A percentile compares a stretch with the other conserved stretches of the same genome.
phyloP scores from a whole-genome alignment of 805 yeast genomes.

The Candida xiaguanensis region DNA sequence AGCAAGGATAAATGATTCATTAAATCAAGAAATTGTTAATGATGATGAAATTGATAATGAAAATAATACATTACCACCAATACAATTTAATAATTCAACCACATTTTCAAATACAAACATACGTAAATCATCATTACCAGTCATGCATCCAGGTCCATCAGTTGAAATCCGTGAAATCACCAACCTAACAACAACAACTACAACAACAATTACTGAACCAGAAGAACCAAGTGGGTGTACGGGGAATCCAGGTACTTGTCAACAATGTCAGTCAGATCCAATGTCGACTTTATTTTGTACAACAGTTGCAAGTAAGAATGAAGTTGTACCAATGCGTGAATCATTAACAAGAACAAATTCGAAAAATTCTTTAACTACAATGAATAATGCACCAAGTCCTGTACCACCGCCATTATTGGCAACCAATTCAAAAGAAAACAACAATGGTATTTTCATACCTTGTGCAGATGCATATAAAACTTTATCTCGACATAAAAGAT shows the following conservation, averaged over 20 bases:
- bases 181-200: conserved; percentile 34
- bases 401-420: conserved; percentile 10
- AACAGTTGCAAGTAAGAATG: conserved; percentile 61
- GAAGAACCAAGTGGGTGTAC: conserved; percentile 52
- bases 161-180: conserved; percentile 47
- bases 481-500: conserved; percentile 74
- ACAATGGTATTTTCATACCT: conserved; percentile 63
- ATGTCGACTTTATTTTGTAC: conserved; percentile 87
- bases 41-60: conserved; percentile 28
- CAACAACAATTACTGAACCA: conserved; percentile 10
- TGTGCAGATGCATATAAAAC: conserved; percentile 90
- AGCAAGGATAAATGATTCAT: conserved; percentile 30
- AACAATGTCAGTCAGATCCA: conserved; percentile 80
- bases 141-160: conserved; percentile 62
- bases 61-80: conserved; percentile 42
- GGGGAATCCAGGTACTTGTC: conserved; percentile 85
- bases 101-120: conserved; percentile 12
- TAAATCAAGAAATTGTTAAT: conserved; percentile 13
- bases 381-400: conserved; percentile 3
- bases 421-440: conserved; percentile 9
- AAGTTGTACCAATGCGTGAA: neutral
- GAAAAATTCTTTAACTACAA: conserved; percentile 5
- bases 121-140: conserved; percentile 46
- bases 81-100: conserved; percentile 18
- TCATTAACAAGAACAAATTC: conserved; percentile 11